phyloP scores from a whole-genome alignment of 371 early-diverging fungal species.

The Lichtheimia hyalospora region DNA sequence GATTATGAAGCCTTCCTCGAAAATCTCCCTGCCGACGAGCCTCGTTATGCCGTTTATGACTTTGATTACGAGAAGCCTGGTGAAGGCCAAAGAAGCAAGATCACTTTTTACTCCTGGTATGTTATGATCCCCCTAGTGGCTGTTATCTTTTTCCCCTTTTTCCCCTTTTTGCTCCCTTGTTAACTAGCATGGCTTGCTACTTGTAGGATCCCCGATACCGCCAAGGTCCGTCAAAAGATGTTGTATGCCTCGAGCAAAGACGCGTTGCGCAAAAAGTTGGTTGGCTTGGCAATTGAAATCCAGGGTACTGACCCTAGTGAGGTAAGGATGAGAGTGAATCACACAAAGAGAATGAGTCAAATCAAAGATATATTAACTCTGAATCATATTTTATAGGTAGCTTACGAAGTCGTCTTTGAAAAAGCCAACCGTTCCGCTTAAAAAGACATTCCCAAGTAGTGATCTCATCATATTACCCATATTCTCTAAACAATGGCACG shows the following conservation, averaged over 20 bases:
- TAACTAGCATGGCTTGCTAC: too few species aligned
- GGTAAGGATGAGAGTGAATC: slow-evolving; percentile 21
- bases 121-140: background rate
- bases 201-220: slow-evolving; percentile 79
- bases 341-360: background rate
- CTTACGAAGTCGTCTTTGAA: slow-evolving; percentile 73
- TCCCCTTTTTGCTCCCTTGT: too few species aligned
- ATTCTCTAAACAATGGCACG: background rate
- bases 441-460: background rate
- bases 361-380: too few species aligned
- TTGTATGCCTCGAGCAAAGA: slow-evolving; percentile 90
- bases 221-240: slow-evolving; percentile 87
- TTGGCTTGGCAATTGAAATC: slow-evolving; percentile 77
- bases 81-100: slow-evolving; percentile 76
- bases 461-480: background rate
- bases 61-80: slow-evolving; percentile 69
- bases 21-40: slow-evolving; percentile 64
- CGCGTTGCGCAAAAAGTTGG: slow-evolving; percentile 73
- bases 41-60: slow-evolving; percentile 87
- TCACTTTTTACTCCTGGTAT: slow-evolving; percentile 51
- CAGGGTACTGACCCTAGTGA: slow-evolving; percentile 84
- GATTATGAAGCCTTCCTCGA: slow-evolving; percentile 70
- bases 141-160: background rate
- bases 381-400: slow-evolving; percentile 51
- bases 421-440: slow-evolving; percentile 54